Conservation (phyloP, 208 protist genomes). For the Wallacemonas collosoma region DNA sequence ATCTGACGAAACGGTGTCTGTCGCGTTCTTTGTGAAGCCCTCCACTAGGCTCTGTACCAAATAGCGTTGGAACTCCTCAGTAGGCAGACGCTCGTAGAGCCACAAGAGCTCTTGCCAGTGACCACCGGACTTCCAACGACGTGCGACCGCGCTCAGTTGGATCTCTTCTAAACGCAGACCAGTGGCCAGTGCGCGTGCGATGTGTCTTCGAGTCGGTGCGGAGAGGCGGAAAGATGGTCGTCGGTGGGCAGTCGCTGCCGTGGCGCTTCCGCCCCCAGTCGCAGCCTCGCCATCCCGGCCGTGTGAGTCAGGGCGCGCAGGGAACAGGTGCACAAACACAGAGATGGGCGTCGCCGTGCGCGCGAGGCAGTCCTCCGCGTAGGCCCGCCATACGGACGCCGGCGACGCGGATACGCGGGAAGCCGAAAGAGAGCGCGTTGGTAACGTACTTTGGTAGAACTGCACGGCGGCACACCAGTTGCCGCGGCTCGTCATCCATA, state of each 20-base stretch:
- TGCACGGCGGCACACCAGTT: conserved; percentile 46
- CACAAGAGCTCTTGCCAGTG: conserved; percentile 52
- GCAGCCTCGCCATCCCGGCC: not conserved
- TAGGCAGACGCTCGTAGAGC: conserved; percentile 55
- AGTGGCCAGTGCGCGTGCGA: conserved; percentile 48
- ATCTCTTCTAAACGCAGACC: conserved; percentile 66
- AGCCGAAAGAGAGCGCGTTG: not conserved
- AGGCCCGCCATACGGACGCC: not conserved
- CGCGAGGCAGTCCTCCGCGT: conserved; percentile 40
- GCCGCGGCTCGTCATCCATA: conserved; percentile 59
- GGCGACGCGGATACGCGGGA: no score
- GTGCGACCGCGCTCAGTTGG: conserved; percentile 53
- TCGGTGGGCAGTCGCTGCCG: not conserved
- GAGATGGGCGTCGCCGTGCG: conserved; percentile 30
- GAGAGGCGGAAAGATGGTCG: conserved; percentile 12
- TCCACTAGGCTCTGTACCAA: conserved; percentile 40
- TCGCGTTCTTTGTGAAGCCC: not conserved
- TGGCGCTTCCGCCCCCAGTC: not conserved
- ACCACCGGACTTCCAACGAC: conserved; percentile 43
- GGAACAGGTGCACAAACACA: conserved; percentile 22
- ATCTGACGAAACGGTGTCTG: no score
- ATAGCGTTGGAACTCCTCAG: conserved; percentile 58
- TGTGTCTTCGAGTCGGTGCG: conserved; percentile 20
- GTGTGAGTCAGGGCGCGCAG: not conserved
- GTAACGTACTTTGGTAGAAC: conserved; percentile 6